These are phyloP conservation scores for Pichia sp. DNA, from an alignment of 1,139 yeast genomes.

Conservation along the genomic window DNA sequence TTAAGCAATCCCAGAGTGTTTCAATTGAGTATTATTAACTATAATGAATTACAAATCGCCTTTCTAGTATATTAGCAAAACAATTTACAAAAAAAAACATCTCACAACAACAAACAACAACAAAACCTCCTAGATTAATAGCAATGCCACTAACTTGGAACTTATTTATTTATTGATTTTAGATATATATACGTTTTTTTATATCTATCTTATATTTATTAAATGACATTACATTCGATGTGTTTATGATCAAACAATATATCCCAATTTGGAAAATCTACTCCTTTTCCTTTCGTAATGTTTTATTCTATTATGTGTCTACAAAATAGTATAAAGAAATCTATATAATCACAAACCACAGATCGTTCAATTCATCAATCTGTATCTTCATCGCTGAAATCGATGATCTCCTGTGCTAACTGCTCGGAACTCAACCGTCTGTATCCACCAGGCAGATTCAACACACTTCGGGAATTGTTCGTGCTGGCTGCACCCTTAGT, in stretches of 20 bases:
- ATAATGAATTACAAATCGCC: too few species aligned
- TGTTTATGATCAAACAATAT: conserved; percentile 9
- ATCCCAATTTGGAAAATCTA: neutral
- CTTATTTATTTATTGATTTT: conserved; percentile 14
- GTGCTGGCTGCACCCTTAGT: too few species aligned
- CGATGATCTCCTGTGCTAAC: conserved; percentile 22
- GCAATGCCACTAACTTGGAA: neutral
- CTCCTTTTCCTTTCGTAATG: conserved; percentile 2
- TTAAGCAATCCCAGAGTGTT: conserved; percentile 2
- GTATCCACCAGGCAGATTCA: conserved; percentile 4
- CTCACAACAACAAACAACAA: neutral
- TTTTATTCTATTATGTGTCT: neutral
- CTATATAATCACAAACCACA: neutral
- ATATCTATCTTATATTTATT: conserved; percentile 14
- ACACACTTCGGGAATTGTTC: conserved; percentile 1
- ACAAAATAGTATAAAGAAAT: neutral
- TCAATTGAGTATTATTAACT: neutral
- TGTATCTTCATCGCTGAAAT: conserved; percentile 22
- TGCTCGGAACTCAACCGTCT: conserved; percentile 21
- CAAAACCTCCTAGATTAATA: neutral
- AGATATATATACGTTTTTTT: conserved; percentile 11
- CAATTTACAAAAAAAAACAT: too few species aligned
- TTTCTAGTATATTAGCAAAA: neutral
- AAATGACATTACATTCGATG: conserved; percentile 16
- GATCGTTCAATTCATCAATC: neutral